These are phyloP conservation scores for Metschnikowia arizonensis DNA, from an alignment of 805 yeast genomes.

Conservation along the genomic window DNA sequence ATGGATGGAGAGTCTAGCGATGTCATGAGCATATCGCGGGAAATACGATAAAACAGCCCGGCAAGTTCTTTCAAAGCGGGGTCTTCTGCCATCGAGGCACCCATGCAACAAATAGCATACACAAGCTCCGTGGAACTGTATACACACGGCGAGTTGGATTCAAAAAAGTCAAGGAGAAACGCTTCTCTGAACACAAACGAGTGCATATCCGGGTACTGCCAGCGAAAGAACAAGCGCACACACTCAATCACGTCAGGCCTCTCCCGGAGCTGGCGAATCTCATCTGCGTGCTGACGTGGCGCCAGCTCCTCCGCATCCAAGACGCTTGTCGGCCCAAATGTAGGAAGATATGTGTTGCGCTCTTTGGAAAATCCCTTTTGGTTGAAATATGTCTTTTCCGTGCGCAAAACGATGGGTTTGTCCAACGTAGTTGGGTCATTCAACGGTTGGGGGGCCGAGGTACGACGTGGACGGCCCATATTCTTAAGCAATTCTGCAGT, in stretches of 20 bases:
- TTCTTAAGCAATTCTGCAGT: not conserved
- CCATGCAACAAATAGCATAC: conserved; percentile 13
- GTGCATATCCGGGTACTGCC: conserved; percentile 18
- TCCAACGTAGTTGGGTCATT: not conserved
- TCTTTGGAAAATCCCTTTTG: conserved; percentile 7
- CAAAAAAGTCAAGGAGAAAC: conserved; percentile 14
- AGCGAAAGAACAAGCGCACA: conserved; percentile 13
- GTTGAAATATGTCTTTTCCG: conserved; percentile 9
- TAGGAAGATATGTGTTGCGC: conserved; percentile 6
- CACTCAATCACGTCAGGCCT: conserved; percentile 11
- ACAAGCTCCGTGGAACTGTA: conserved; percentile 14
- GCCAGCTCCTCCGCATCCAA: conserved; percentile 12
- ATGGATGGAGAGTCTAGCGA: conserved; percentile 13
- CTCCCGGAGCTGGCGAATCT: conserved; percentile 7
- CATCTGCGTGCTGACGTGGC: conserved; percentile 5
- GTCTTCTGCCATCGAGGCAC: conserved; percentile 11
- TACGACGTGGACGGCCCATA: not conserved
- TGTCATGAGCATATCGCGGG: conserved; percentile 11
- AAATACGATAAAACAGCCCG: conserved; percentile 6
- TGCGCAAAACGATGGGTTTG: conserved; percentile 1
- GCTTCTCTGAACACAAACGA: conserved; percentile 17
- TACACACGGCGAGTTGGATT: conserved; percentile 10
- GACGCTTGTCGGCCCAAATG: conserved; percentile 15
- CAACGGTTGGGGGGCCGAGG: not conserved
- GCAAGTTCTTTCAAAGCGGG: conserved; percentile 4